Base-by-base conservation (phyloP, 768 basidiomycete genomes). In the Rhizopogon sp. region DNA sequence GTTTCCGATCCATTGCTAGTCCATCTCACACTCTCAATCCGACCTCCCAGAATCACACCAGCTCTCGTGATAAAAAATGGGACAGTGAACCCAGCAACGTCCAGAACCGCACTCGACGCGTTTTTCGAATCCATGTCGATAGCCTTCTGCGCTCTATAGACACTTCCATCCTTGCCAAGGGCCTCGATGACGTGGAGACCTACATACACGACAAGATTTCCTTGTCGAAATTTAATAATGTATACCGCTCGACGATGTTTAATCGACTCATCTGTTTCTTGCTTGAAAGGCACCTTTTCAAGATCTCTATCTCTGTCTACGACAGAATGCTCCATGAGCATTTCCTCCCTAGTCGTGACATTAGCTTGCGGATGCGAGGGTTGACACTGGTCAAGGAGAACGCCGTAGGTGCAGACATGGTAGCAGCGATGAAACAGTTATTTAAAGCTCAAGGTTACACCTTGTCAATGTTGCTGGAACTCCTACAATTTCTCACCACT, bases 341-440 rank as follows among this genome's bases (percentile, higher is more conserved):
- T 8, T 68, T 79, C 41, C 49, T 74, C 1, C 70, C 76, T 1
- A 62, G 73, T 13, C 55, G 68, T 6, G 52, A 70, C 13, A 69
- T 79, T 13, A 67, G 75, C 49, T 72, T 76, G 7, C 73, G 72
- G 49, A 72, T 83, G 60, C 53, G 73, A 11, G 72, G 74, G 0
- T 62, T 76, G 39, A 50, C 62, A 17, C 49, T 76, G 25, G 45
- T 63, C 17, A 54, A 53, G 1, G 29, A 37, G 35, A 13, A 37
- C 35, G 35, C 5, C 13, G 35, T 37, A 13, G 35, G 5, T 37
- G 35, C 13, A 37, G 60, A 49, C 6, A 43, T 42, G 1, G 11
- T 54, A 1, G 42, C 25, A 0, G 31, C 49, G 2, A 7, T 69
- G 9, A 58, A 60, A 37, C 43, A 46, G 13, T 17, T 62, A 2